phyloP scores from a whole-genome alignment of 1,284 basidiomycete genomes.

The Rhodotorula glutinis region DNA sequence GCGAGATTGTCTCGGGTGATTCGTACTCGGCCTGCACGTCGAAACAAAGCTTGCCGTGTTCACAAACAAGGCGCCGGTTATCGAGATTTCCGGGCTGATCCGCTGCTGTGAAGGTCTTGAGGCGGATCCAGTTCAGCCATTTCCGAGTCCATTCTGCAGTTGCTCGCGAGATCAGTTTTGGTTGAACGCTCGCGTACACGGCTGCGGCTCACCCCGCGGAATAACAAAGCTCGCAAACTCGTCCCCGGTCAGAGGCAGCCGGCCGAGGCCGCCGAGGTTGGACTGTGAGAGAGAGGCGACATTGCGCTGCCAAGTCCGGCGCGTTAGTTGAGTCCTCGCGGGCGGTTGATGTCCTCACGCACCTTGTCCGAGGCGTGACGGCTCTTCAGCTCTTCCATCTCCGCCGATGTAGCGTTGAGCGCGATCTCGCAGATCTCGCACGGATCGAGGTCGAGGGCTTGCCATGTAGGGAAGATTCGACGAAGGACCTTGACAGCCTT shows the following conservation, averaged over 20 bases:
- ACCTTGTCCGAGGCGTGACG: constrained; percentile 73
- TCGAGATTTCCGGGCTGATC: constrained; percentile 62
- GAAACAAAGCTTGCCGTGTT: constrained; percentile 61
- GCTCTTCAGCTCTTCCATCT: constrained; percentile 52
- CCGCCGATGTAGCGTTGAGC: constrained; percentile 59
- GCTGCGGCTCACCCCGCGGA: constrained; percentile 15
- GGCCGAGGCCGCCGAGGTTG: constrained; percentile 7
- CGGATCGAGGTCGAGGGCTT: constrained; percentile 39
- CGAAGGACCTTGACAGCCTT: constrained; percentile 61
- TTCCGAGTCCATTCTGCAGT: constrained; percentile 26
- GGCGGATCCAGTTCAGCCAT: constrained; percentile 22
- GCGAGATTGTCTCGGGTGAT: constrained; percentile 56
- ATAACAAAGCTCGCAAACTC: constrained; percentile 10
- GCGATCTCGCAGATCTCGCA: constrained; percentile 62
- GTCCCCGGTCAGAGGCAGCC: constrained; percentile 1
- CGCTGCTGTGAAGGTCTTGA: constrained; percentile 39
- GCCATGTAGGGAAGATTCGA: constrained; percentile 63
- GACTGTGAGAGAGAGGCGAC: neutral
- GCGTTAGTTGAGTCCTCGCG: too few species aligned
- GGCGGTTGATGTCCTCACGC: neutral
- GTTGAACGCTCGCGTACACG: too few species aligned
- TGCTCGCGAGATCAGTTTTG: neutral
- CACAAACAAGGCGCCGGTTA: constrained; percentile 62
- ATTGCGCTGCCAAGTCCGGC: too few species aligned
- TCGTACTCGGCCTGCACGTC: constrained; percentile 64